Evolutionary conservation across 2,329 filamentous ascomycete species (phyloP).

Genomic region (Lachnellula subtilissima): DNA sequence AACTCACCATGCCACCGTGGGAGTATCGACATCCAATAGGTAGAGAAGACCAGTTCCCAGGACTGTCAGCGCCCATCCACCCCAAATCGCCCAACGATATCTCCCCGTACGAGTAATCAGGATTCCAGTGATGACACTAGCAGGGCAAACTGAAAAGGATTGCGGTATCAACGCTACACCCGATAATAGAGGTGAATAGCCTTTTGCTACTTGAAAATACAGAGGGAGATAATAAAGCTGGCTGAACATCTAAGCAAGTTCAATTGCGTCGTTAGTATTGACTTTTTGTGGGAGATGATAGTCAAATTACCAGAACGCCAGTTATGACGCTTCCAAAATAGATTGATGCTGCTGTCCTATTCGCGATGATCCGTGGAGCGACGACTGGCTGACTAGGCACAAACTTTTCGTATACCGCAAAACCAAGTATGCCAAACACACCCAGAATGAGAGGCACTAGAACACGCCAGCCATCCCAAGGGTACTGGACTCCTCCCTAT

Average conservation of each 20-base stretch:
- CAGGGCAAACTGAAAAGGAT: slow-evolving; percentile 56
- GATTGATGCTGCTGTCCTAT: slow-evolving; percentile 12
- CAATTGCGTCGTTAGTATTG: background rate
- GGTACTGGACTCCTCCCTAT: slow-evolving; percentile 54
- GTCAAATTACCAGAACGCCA: background rate
- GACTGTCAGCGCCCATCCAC: slow-evolving; percentile 45
- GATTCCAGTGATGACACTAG: slow-evolving; percentile 50
- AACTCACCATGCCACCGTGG: background rate
- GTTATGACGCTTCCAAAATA: slow-evolving; percentile 34
- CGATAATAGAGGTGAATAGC: slow-evolving; percentile 44
- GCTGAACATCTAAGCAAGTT: background rate
- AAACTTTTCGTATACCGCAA: slow-evolving; percentile 36
- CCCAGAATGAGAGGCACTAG: slow-evolving; percentile 48
- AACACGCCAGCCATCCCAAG: slow-evolving; percentile 55
- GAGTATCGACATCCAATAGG: background rate
- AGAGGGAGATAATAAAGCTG: slow-evolving; percentile 22
- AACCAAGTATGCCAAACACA: slow-evolving; percentile 34
- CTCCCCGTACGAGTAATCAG: slow-evolving; percentile 9
- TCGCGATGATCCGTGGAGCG: background rate
- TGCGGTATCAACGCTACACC: slow-evolving; percentile 52
- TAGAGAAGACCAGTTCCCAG: background rate
- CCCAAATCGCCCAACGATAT: slow-evolving; percentile 50
- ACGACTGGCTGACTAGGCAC: background rate
- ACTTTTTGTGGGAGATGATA: background rate
- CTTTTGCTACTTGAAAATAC: slow-evolving; percentile 46